Base-by-base conservation (phyloP, 495 filamentous ascomycete species). In the Amorphotheca resinae region DNA sequence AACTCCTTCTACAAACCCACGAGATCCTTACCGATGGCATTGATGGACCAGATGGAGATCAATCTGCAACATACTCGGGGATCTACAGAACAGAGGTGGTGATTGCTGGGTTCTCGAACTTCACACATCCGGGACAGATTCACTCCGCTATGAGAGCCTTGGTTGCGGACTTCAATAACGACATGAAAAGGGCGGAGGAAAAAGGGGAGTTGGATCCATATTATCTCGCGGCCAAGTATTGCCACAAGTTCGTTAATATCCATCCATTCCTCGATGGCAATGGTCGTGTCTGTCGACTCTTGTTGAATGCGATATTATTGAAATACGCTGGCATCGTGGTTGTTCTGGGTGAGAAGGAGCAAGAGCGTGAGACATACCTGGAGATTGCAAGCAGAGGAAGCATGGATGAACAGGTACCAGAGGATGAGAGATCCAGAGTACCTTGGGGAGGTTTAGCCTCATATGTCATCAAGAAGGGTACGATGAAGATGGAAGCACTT, bases 181-280 rank as follows among this genome's bases (percentile, higher is more conserved):
- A 45, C 8, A 18, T 45, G 22, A 9, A 6, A 0, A 22, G 41
- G 2, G 45, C 41, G 0, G 52, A 35, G 3, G 31, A 35, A 8
- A 15, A 12, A 0, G 44, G 50, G 1, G 22, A 12, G 1, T 31
- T 67, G n/a, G 63, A 65, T 44, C 58, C 60, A 4, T 50, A 59
- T 28, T 42, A 36, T 7, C 28, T 66, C 4, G 59, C 60, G 2
- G 35, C 60, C 1, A 58, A 61, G 34, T 61, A 58, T 32, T 53
- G 41, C 2, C 48, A 59, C 7, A 28, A 49, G 1, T 63, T 67
- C 26, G 54, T 63, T 25, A 46, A 54, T 1, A 60, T 65, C 14
- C 62, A 64, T 38, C 63, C 62, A 1, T 66, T 65, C 33, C 30
- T 52, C 1, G 62, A 66, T 32, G 62, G 59, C 1, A 67, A 67